Percentiles rank a stretch among this genome's conserved stretches.
Evolutionary conservation across 2,329 filamentous ascomycete genomes (phyloP).

Genomic region (Clonostachys chloroleuca): DNA sequence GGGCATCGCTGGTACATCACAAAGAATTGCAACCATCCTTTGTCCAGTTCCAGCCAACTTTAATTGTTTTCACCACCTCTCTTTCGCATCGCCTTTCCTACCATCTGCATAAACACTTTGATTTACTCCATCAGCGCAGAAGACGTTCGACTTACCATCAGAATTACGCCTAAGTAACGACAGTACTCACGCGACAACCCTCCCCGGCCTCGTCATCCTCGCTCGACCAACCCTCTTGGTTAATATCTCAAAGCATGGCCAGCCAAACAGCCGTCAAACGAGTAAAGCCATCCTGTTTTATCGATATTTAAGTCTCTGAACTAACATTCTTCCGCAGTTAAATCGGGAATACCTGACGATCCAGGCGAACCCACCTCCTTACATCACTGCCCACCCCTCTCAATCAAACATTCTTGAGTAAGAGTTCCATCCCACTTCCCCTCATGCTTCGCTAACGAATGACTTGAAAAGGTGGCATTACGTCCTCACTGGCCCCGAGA

Average conservation of each 20-base stretch:
- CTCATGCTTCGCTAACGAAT: background rate
- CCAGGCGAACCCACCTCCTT: slow-evolving; percentile 75
- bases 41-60: background rate
- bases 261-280: slow-evolving; percentile 70
- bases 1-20: too few relatives aligned
- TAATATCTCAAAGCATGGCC: slow-evolving; percentile 45
- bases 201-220: background rate
- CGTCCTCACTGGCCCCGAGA: slow-evolving; percentile 88
- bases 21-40: background rate
- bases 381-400: slow-evolving; percentile 84
- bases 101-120: too few relatives aligned
- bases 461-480: slow-evolving; percentile 71
- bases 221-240: background rate
- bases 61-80: too few relatives aligned
- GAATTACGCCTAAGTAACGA: background rate
- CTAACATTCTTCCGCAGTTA: slow-evolving; percentile 30
- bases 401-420: slow-evolving; percentile 89
- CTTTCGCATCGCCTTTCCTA: too few relatives aligned
- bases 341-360: slow-evolving; percentile 61
- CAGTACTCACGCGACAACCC: background rate
- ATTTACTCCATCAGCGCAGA: too few relatives aligned
- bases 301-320: background rate
- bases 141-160: too few relatives aligned
- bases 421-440: slow-evolving; percentile 15
- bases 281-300: slow-evolving; percentile 34